A percentile compares a stretch with the other conserved stretches of the same genome.
Evolutionary conservation across 2,329 filamentous ascomycete genomes (phyloP).

Genomic region (Hypoxylon sp.): DNA sequence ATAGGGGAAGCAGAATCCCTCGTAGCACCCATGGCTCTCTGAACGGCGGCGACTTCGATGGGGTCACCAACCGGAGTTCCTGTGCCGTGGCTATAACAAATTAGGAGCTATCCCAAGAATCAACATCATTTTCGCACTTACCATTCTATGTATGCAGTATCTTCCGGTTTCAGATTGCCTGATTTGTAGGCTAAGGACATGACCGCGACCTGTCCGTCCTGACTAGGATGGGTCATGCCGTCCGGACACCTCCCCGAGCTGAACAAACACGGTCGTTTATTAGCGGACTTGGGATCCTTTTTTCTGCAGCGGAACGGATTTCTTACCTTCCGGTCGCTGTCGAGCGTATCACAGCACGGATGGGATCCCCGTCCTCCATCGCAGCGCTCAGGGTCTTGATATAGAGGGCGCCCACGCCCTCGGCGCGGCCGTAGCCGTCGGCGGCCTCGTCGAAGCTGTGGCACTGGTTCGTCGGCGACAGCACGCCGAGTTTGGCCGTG

Average conservation of each 20-base stretch:
- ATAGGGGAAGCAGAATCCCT: too few species aligned
- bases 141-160: slow-evolving; percentile 37
- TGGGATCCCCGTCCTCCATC: slow-evolving; percentile 37
- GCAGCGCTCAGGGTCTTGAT: slow-evolving; percentile 42
- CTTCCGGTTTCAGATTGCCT: slow-evolving; percentile 28
- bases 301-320: neutral
- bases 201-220: slow-evolving; percentile 31
- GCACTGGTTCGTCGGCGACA: slow-evolving; percentile 45
- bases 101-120: too few species aligned
- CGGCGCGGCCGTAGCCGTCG: slow-evolving; percentile 42
- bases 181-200: slow-evolving; percentile 32
- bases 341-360: slow-evolving; percentile 41
- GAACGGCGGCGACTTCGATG: slow-evolving; percentile 33
- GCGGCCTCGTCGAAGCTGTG: slow-evolving; percentile 42
- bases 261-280: slow-evolving; percentile 10
- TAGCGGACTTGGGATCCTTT: too few species aligned
- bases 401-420: slow-evolving; percentile 36
- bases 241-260: slow-evolving; percentile 38
- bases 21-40: neutral
- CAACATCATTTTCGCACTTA: too few species aligned
- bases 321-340: slow-evolving; percentile 35
- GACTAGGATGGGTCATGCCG: slow-evolving; percentile 42
- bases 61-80: slow-evolving; percentile 39
- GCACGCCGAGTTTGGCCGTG: slow-evolving; percentile 43
- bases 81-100: slow-evolving; percentile 39